A percentile compares a stretch with the other conserved stretches of the same genome.
phyloP scores from a whole-genome alignment of 805 yeast species.

The Saccharomyces mikatae region DNA sequence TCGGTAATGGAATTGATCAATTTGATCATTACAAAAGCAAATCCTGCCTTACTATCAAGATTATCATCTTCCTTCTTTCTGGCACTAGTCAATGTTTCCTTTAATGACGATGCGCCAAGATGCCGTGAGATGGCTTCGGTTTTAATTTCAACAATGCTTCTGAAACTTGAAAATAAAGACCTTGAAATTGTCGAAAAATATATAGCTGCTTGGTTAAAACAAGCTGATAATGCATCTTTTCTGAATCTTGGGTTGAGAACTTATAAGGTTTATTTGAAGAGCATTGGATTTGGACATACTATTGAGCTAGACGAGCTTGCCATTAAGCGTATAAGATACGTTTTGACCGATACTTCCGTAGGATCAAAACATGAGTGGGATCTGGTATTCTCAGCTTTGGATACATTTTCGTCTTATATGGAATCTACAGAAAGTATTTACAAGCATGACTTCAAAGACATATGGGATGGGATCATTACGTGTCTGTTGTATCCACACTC shows the following conservation, averaged over 20 bases:
- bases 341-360: constrained; percentile 30
- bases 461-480: constrained; percentile 48
- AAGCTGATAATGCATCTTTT: constrained; percentile 43
- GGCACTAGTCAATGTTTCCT: constrained; percentile 66
- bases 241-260: constrained; percentile 67
- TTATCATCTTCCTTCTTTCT: constrained; percentile 74
- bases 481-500: constrained; percentile 77
- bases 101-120: constrained; percentile 66
- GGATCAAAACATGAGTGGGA: constrained; percentile 64
- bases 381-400: constrained; percentile 57
- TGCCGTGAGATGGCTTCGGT: constrained; percentile 80
- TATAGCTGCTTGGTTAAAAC: constrained; percentile 55
- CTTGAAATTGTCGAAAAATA: constrained; percentile 31
- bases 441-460: constrained; percentile 23
- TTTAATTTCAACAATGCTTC: constrained; percentile 48
- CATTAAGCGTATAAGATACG: constrained; percentile 28
- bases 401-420: constrained; percentile 39
- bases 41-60: constrained; percentile 48
- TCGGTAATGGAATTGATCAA: constrained; percentile 85
- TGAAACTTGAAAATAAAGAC: constrained; percentile 36
- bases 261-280: constrained; percentile 51
- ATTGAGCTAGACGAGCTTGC: constrained; percentile 36
- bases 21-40: constrained; percentile 58
- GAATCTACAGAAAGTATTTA: constrained; percentile 32
- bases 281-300: constrained; percentile 37